phyloP scores from a whole-genome alignment of 1,139 yeast genomes.

The Suhomyces coccinellae region DNA sequence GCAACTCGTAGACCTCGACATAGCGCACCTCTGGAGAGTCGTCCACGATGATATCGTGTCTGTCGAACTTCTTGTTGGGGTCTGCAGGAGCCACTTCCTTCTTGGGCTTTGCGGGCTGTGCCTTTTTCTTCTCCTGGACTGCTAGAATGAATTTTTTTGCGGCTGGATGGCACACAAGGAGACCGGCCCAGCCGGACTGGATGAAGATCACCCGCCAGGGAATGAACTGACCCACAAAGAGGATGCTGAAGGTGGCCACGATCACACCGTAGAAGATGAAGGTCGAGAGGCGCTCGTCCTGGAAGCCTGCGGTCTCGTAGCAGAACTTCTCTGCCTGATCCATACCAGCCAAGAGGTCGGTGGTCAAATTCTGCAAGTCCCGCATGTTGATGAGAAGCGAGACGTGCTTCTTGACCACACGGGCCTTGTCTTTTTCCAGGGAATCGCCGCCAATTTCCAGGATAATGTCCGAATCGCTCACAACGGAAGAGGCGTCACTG shows the following conservation, averaged over 20 bases:
- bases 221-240: slow-evolving; percentile 54
- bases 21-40: slow-evolving; percentile 59
- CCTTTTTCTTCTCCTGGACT: slow-evolving; percentile 4
- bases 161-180: slow-evolving; percentile 58
- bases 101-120: neutral
- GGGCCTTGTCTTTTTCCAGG: slow-evolving; percentile 19
- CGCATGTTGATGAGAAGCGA: slow-evolving; percentile 54
- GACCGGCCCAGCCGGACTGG: slow-evolving; percentile 53
- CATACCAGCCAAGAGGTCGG: slow-evolving; percentile 52
- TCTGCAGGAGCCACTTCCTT: slow-evolving; percentile 1
- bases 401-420: slow-evolving; percentile 38
- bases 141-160: slow-evolving; percentile 36
- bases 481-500: slow-evolving; percentile 10
- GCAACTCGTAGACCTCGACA: slow-evolving; percentile 78
- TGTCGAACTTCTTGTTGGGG: slow-evolving; percentile 34
- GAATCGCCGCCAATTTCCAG: slow-evolving; percentile 3
- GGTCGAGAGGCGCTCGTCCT: slow-evolving; percentile 69
- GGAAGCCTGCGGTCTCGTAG: slow-evolving; percentile 68
- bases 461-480: slow-evolving; percentile 9
- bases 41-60: slow-evolving; percentile 60
- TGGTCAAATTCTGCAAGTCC: slow-evolving; percentile 63
- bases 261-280: slow-evolving; percentile 46
- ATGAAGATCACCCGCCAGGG: slow-evolving; percentile 67
- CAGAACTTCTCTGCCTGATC: slow-evolving; percentile 58
- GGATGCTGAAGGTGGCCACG: slow-evolving; percentile 33